Evolutionary conservation across 306 rosid genomes (phyloP).

Genomic region (Castanopsis chinensis): DNA sequence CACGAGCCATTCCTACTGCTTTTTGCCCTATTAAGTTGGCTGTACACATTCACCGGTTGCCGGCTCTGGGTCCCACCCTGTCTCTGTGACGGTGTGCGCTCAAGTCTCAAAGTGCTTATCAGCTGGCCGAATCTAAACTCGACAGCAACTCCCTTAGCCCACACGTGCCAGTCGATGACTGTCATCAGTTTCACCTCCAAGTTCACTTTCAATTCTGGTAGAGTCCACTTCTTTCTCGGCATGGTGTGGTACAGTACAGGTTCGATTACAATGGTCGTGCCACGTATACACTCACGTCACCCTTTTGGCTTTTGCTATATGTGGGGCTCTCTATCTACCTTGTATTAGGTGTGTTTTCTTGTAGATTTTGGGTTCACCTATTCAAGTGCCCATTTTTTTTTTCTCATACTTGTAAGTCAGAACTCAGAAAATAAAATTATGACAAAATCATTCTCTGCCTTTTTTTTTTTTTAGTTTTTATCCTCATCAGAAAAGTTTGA

Average conservation of each 20-base stretch:
- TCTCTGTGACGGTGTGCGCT: background rate
- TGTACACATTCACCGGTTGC: background rate
- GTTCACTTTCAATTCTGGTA: background rate
- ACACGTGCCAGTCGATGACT: background rate
- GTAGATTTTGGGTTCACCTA: background rate
- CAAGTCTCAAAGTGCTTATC: background rate
- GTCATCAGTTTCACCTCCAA: background rate
- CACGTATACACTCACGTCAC: background rate
- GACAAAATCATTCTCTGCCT: background rate
- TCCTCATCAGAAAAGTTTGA: background rate
- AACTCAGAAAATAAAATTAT: too few relatives aligned
- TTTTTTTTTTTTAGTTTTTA: background rate
- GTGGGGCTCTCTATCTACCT: background rate
- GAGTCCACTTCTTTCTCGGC: background rate
- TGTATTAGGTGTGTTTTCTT: background rate
- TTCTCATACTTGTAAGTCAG: too few relatives aligned
- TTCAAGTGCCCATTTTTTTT: background rate
- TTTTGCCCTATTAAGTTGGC: background rate
- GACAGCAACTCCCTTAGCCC: background rate
- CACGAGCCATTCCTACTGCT: background rate
- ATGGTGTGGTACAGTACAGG: too few relatives aligned
- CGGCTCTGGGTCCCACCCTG: background rate
- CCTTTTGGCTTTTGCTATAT: background rate
- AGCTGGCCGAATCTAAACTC: background rate
- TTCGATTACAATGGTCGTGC: background rate